Conservation (phyloP, 2,329 filamentous ascomycete genomes). For the Escovopsis weberi region DNA sequence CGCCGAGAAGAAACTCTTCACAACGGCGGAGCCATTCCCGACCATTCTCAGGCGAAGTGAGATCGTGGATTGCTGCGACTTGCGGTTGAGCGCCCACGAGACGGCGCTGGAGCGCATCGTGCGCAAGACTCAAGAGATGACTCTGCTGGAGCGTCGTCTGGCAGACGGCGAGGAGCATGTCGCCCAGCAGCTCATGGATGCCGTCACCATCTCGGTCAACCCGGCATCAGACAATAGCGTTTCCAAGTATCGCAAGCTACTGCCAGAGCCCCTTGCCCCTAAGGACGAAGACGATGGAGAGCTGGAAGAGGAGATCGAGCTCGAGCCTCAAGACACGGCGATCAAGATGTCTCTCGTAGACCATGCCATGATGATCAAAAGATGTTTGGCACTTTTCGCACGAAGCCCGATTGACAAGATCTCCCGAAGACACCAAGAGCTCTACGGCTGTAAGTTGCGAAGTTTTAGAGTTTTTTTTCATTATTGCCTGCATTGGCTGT, state of each 20-base stretch:
- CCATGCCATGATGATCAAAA: constrained; percentile 76
- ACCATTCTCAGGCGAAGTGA: constrained; percentile 83
- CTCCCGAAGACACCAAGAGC: constrained; percentile 40
- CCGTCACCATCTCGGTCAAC: constrained; percentile 64
- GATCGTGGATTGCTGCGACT: constrained; percentile 53
- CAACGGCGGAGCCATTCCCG: constrained; percentile 73
- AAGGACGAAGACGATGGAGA: constrained; percentile 26
- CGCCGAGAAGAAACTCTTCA: constrained; percentile 74
- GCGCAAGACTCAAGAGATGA: constrained; percentile 79
- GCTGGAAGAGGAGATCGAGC: constrained; percentile 26
- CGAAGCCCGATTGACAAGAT: constrained; percentile 47
- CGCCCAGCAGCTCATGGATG: constrained; percentile 56
- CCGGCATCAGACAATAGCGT: constrained; percentile 62
- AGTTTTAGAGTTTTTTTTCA: neutral
- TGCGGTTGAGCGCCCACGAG: constrained; percentile 60
- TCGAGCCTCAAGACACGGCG: constrained; percentile 54
- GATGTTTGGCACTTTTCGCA: constrained; percentile 57
- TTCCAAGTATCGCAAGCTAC: constrained; percentile 58
- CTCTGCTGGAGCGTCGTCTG: constrained; percentile 58
- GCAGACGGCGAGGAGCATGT: constrained; percentile 57
- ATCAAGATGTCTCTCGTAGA: constrained; percentile 78
- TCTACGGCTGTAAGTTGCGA: constrained; percentile 45
- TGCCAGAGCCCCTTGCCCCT: constrained; percentile 38
- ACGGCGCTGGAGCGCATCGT: constrained; percentile 84
- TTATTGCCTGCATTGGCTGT: neutral